Percentiles rank a stretch among this genome's conserved stretches.
Conservation (phyloP, 2,329 filamentous ascomycete species). For the Aspergillus carbonarius region DNA sequence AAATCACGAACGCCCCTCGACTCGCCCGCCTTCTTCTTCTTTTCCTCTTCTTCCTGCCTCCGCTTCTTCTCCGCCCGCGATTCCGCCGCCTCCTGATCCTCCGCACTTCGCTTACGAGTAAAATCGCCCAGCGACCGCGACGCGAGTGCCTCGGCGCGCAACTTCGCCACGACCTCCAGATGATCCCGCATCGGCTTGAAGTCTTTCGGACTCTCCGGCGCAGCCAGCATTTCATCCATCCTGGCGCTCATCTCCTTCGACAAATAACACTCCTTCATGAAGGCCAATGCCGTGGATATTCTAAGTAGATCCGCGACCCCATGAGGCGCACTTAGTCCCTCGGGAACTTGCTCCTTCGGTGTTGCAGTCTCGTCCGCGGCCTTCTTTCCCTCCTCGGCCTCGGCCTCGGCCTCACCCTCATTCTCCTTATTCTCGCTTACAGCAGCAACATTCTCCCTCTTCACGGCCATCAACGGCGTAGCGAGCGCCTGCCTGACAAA, state of each 20-base stretch:
- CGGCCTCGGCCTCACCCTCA: slow-evolving; percentile 26
- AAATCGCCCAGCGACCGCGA: slow-evolving; percentile 58
- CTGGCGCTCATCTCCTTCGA: slow-evolving; percentile 37
- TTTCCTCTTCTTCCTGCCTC: slow-evolving; percentile 85
- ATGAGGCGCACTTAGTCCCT: slow-evolving; percentile 31
- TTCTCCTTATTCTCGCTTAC: slow-evolving; percentile 25
- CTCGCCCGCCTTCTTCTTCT: slow-evolving; percentile 72
- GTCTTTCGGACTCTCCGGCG: slow-evolving; percentile 52
- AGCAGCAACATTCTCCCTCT: slow-evolving; percentile 51
- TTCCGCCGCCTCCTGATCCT: slow-evolving; percentile 46
- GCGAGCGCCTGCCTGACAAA: slow-evolving; percentile 77
- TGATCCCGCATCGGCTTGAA: slow-evolving; percentile 72
- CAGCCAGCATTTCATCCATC: slow-evolving; percentile 40
- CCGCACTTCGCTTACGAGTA: slow-evolving; percentile 40
- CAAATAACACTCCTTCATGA: slow-evolving; percentile 53
- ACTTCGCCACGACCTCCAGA: slow-evolving; percentile 61
- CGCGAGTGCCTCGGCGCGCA: slow-evolving; percentile 70
- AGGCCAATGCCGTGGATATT: slow-evolving; percentile 50
- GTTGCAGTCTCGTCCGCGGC: slow-evolving; percentile 35
- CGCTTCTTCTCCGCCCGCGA: slow-evolving; percentile 75
- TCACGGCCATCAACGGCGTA: slow-evolving; percentile 69
- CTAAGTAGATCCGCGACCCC: slow-evolving; percentile 46
- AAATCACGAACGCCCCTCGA: slow-evolving; percentile 76
- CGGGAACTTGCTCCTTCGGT: slow-evolving; percentile 18
- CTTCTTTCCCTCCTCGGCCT: slow-evolving; percentile 28